Conservation (phyloP, 2,329 filamentous ascomycete species). For the Aspergillus awamori region DNA sequence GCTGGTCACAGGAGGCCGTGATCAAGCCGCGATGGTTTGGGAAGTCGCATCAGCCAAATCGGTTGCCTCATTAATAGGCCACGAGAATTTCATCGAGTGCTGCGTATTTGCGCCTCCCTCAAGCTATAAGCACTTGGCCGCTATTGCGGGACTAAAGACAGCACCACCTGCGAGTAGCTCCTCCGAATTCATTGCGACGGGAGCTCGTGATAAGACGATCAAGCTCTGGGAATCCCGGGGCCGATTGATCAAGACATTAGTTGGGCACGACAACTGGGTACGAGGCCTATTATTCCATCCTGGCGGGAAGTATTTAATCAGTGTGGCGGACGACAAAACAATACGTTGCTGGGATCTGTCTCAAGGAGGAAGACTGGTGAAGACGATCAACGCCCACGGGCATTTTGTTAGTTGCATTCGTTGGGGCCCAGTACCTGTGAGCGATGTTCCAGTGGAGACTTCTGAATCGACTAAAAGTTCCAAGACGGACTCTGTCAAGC, state of each 20-base stretch:
- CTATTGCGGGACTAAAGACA: conserved; percentile 80
- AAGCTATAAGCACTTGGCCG: conserved; percentile 74
- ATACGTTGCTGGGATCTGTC: conserved; percentile 90
- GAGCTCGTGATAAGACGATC: conserved; percentile 87
- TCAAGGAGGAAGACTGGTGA: conserved; percentile 89
- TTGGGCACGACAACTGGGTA: conserved; percentile 94
- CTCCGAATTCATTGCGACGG: conserved; percentile 88
- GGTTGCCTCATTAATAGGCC: conserved; percentile 79
- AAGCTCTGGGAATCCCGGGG: conserved; percentile 86
- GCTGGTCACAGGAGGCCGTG: conserved; percentile 78
- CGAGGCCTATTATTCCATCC: conserved; percentile 85
- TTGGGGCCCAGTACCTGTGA: conserved; percentile 68
- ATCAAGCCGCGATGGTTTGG: conserved; percentile 82
- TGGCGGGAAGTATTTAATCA: conserved; percentile 85
- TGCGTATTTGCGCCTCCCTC: conserved; percentile 81
- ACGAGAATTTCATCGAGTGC: conserved; percentile 85
- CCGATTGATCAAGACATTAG: conserved; percentile 78
- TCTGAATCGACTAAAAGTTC: not conserved
- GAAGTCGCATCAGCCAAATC: conserved; percentile 74
- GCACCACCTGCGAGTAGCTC: conserved; percentile 71
- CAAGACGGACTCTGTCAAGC: not conserved
- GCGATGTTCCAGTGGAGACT: not conserved
- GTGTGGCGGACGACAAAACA: conserved; percentile 86
- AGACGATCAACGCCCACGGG: conserved; percentile 75
- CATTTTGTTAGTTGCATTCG: conserved; percentile 85